Percentiles rank a stretch among this genome's conserved stretches.
Evolutionary conservation across 2,329 filamentous ascomycete genomes (phyloP).

Genomic region (Fusarium avenaceum): DNA sequence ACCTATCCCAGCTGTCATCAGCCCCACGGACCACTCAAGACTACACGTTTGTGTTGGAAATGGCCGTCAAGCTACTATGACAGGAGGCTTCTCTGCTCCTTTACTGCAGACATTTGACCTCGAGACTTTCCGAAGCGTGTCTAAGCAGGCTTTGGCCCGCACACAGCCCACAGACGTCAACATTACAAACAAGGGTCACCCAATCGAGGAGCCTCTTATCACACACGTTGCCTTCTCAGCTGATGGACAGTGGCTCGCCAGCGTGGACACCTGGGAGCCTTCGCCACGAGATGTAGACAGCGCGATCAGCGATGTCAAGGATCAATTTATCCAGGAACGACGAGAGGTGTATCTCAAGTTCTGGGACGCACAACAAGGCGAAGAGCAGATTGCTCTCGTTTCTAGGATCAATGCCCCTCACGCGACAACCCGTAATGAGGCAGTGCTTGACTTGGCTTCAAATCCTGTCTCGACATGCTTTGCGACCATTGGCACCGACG

Average conservation of each 20-base stretch:
- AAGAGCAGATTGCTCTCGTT: slow-evolving; percentile 77
- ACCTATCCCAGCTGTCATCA: slow-evolving; percentile 72
- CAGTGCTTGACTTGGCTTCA: slow-evolving; percentile 79
- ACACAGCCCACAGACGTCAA: slow-evolving; percentile 89
- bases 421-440: slow-evolving; percentile 65
- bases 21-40: slow-evolving; percentile 72
- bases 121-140: slow-evolving; percentile 80
- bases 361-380: slow-evolving; percentile 76
- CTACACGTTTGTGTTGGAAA: slow-evolving; percentile 77
- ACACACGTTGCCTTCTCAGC: slow-evolving; percentile 80
- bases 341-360: slow-evolving; percentile 90
- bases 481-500: slow-evolving; percentile 87
- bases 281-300: slow-evolving; percentile 75
- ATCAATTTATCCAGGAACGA: slow-evolving; percentile 64
- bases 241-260: slow-evolving; percentile 91
- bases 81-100: slow-evolving; percentile 66
- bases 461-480: slow-evolving; percentile 80
- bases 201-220: slow-evolving; percentile 82
- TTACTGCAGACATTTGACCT: slow-evolving; percentile 88
- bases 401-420: slow-evolving; percentile 90
- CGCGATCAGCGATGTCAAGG: slow-evolving; percentile 53
- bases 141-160: slow-evolving; percentile 88
- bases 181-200: slow-evolving; percentile 76
- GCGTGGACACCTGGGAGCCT: slow-evolving; percentile 90
- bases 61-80: slow-evolving; percentile 68